A percentile compares a stretch with the other conserved stretches of the same genome.
Conservation (phyloP, 2,329 filamentous ascomycete genomes). For the Hypoxylon sp. region DNA sequence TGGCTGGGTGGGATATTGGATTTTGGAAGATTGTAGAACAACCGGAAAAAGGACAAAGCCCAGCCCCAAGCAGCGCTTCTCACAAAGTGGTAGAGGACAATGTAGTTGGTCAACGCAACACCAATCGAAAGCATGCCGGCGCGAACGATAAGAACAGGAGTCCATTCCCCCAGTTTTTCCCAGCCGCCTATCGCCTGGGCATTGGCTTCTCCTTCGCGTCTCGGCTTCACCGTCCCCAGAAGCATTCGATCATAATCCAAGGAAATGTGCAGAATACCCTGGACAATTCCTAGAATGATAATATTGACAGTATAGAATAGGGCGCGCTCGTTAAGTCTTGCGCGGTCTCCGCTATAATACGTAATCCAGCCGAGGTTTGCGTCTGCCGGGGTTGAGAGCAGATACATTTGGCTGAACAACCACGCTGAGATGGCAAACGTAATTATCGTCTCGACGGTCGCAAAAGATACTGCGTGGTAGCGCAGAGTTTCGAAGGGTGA, state of each 20-base stretch:
- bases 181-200: conserved; percentile 35
- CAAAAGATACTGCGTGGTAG: conserved; percentile 68
- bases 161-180: conserved; percentile 59
- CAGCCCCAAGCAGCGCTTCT: conserved; percentile 76
- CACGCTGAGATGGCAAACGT: conserved; percentile 85
- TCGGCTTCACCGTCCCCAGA: conserved; percentile 57
- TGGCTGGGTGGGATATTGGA: conserved; percentile 72
- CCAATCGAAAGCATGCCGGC: conserved; percentile 52
- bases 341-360: conserved; percentile 76
- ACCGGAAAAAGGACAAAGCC: conserved; percentile 76
- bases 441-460: conserved; percentile 76
- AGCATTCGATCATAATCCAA: conserved; percentile 78
- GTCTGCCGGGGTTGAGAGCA: conserved; percentile 74
- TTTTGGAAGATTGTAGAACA: conserved; percentile 81
- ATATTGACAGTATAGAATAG: conserved; percentile 83
- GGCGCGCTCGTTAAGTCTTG: conserved; percentile 86
- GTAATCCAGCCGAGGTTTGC: conserved; percentile 80
- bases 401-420: conserved; percentile 84
- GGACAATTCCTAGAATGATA: conserved; percentile 74
- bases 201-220: conserved; percentile 42
- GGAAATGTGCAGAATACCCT: conserved; percentile 77
- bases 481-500: conserved; percentile 76
- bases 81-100: conserved; percentile 74
- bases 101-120: conserved; percentile 59
- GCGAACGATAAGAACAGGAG: conserved; percentile 50